A percentile compares a stretch with the other conserved stretches of the same genome.
phyloP scores from a whole-genome alignment of 2,329 filamentous ascomycete species.

The Arthrobotrys pseudoclavata region DNA sequence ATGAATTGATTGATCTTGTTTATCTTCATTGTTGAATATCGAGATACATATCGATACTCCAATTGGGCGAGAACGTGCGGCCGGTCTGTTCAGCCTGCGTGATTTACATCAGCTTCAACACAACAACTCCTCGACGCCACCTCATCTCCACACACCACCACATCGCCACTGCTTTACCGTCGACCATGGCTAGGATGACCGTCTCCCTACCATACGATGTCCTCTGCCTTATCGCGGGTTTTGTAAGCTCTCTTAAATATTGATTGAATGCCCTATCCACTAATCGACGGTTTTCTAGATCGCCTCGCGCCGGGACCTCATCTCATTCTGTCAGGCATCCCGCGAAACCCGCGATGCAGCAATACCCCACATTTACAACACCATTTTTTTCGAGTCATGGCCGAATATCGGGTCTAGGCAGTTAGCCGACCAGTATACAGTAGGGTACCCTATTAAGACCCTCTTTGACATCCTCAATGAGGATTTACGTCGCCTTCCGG shows the following conservation, averaged over 20 bases:
- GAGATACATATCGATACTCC: not conserved
- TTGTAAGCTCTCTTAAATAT: slow-evolving; percentile 25
- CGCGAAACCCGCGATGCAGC: slow-evolving; percentile 42
- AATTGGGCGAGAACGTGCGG: not conserved
- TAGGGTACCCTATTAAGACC: slow-evolving; percentile 35
- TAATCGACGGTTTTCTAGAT: slow-evolving; percentile 25
- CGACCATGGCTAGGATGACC: slow-evolving; percentile 45
- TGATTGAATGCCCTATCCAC: not conserved
- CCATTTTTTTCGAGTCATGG: slow-evolving; percentile 57
- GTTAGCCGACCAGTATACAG: slow-evolving; percentile 37
- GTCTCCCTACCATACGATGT: slow-evolving; percentile 53
- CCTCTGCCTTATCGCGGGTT: slow-evolving; percentile 52
- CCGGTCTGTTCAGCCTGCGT: not conserved
- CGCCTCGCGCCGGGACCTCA: slow-evolving; percentile 49
- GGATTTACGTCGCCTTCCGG: slow-evolving; percentile 32
- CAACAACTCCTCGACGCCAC: slow-evolving; percentile 32
- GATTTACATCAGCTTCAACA: slow-evolving; percentile 26
- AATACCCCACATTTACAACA: slow-evolving; percentile 39
- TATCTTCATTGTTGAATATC: not conserved
- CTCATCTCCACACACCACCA: slow-evolving; percentile 5
- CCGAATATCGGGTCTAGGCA: slow-evolving; percentile 24
- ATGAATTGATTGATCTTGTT: not conserved
- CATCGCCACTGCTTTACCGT: not conserved
- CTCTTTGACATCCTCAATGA: slow-evolving; percentile 35
- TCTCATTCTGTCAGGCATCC: slow-evolving; percentile 52